Conservation (phyloP, 768 basidiomycete species). For the Myochromella boudieri region DNA sequence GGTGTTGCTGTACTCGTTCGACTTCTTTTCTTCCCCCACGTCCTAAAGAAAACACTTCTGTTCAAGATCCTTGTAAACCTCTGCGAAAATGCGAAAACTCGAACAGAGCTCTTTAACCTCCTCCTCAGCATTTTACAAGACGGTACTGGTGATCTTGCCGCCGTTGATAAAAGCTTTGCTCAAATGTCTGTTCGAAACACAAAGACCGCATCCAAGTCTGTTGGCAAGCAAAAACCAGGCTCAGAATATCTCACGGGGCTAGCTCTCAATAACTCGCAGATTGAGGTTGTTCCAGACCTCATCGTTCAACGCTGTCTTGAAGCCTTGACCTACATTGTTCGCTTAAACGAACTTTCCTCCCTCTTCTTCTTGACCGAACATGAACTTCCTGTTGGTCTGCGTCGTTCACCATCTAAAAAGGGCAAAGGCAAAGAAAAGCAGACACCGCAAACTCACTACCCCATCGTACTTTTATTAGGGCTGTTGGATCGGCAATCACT, state of each 20-base stretch:
- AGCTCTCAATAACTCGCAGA: slow-evolving; percentile 51
- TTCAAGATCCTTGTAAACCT: slow-evolving; percentile 92
- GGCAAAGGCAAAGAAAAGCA: slow-evolving; percentile 96
- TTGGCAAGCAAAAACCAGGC: slow-evolving; percentile 69
- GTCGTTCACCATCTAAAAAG: slow-evolving; percentile 70
- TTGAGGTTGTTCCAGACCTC: slow-evolving; percentile 87
- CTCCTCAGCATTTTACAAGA: slow-evolving; percentile 94
- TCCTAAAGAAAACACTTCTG: slow-evolving; percentile 79
- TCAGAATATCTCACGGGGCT: slow-evolving; percentile 52
- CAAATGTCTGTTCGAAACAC: slow-evolving; percentile 79
- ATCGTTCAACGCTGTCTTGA: slow-evolving; percentile 95
- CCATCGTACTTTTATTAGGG: slow-evolving; percentile 85
- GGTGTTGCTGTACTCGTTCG: slow-evolving; percentile 89
- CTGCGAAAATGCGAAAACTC: slow-evolving; percentile 91
- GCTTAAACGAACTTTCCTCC: slow-evolving; percentile 78
- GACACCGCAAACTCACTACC: slow-evolving; percentile 78
- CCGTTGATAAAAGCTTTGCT: slow-evolving; percentile 91
- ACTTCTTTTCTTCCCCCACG: slow-evolving; percentile 94
- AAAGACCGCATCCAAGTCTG: slow-evolving; percentile 55
- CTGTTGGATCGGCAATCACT: slow-evolving; percentile 86
- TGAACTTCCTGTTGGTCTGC: slow-evolving; percentile 80
- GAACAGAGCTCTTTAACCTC: slow-evolving; percentile 91
- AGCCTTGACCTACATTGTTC: slow-evolving; percentile 85
- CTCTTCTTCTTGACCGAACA: slow-evolving; percentile 96
- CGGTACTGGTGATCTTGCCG: slow-evolving; percentile 87